Base-by-base conservation (phyloP, 345 rosid genomes). In the Durio zibethinus region DNA sequence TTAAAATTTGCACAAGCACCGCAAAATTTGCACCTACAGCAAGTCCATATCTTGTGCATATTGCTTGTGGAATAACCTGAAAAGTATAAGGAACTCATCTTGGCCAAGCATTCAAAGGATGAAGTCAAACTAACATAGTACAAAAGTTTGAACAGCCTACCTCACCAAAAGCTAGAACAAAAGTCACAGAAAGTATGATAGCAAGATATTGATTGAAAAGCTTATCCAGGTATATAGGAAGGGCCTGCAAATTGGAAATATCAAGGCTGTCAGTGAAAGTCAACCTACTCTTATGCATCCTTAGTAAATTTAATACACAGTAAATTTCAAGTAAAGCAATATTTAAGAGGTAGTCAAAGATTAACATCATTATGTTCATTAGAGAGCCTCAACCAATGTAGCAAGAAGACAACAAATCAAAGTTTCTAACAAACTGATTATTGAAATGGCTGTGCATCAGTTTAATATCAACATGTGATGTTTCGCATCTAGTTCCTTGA, bases 11-110 rank as follows among this genome's bases (percentile, higher is more conserved):
- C 53, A 93, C 99, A 77, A 93, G 98, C 93, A 91, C 89, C 1
- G 87, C 88, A 62, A 95, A 90, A 80, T 92, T 93, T 1, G 98
- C 91, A 78, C 99, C 99, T 0, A 93, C 97, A 0, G 99, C 97
- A 10, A 95, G 91, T 52, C 98, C 98, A 83, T 95, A 95, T 86
- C 98, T 88, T 1, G 98, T 80, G 73, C 99, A 96, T 83, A 86
- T 93, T 45, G 99, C 86, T 91, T 96, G 99, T 50, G 99, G 99
- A 83, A 96, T 96, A 84, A 96, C 97, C 99, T 96, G 79, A 68
- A 29, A 82, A 33, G 40, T 9, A 33, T 77, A 59, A 63, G 57
- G 65, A 60, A 59, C 62, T 20, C 33, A 43, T 43, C 27, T 52
- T 40, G 18, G 50, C 45, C 53, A 78, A 76, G 33, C 21, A 76